Base-by-base conservation (phyloP, 2,329 filamentous ascomycete genomes). In the Phialocephala subalpina region DNA sequence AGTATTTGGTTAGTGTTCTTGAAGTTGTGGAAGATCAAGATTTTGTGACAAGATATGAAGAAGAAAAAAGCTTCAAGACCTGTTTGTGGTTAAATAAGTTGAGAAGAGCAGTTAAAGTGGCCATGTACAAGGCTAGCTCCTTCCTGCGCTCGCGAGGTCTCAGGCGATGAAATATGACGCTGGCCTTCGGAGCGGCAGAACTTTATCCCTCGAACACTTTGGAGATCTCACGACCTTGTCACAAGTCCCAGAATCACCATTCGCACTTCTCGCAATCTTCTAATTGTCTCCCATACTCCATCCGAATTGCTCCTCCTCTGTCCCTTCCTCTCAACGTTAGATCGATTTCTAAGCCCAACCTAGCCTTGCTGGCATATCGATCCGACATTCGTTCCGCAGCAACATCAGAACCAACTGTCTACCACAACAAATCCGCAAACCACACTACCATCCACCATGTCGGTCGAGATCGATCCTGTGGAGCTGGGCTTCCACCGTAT, bases 401-500 rank as follows among this genome's bases (percentile, higher is more conserved):
- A 53, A 11, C 49, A 53, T 49, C n/a, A 42, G 14, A 49, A 49
- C 25, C 49, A 53, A 29, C 49, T 53, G 7, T 29, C 18, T 18
- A 14, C 49, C 27, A 29, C 25, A 14, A 33, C 49, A 33, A 53
- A 53, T 53, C 12, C 27, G 25, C 25, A 49, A 25, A 29, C n/a
- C 45, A 12, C 45, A 22, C 45, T 7, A 53, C 27, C 66, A 63
- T 62, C 73, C 81, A 86, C 76, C 82, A 98, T 98, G 96, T 97
- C 95, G 75, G 91, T 99, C 83, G 92, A 97, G 76, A 92, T 99
- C 78, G 90, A 96, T 76, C 96, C 95, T 67, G 81, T 87, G 73
- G 96, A 98, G 87, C 89, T 99, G 78, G 92, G 89, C 83, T 99
- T 99, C 83, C 91, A 90, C 82, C 92, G 96, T 98, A 86, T 77